Conservation (phyloP, 148 eudicot species). For the Beta vulgaris region DNA sequence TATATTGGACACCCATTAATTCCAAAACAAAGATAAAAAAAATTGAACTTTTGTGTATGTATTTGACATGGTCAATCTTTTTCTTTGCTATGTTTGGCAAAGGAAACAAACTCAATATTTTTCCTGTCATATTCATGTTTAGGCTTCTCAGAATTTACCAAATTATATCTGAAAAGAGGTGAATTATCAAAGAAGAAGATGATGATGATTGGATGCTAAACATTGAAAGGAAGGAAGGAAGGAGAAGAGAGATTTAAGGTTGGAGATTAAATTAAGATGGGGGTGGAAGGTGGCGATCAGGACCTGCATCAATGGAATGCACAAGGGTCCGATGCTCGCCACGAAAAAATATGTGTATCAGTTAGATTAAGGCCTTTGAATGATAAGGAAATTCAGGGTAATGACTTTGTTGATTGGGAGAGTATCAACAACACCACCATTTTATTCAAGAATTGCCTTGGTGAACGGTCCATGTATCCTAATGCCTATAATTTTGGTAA, state of each 20-base stretch:
- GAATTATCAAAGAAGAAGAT: not conserved
- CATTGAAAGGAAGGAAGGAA: not conserved
- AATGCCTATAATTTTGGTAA: constrained; percentile 68
- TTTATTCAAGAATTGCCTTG: constrained; percentile 51
- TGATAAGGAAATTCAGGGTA: constrained; percentile 45
- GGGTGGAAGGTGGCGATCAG: constrained; percentile 49
- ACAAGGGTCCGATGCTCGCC: constrained; percentile 39
- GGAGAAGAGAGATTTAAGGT: too few relatives aligned
- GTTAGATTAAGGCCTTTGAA: constrained; percentile 82
- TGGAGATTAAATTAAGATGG: constrained; percentile 48
- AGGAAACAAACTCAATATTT: not conserved
- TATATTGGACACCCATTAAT: constrained; percentile 3
- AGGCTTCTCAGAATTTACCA: constrained; percentile 1
- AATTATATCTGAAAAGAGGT: not conserved
- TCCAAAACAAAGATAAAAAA: not conserved
- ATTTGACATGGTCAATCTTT: constrained; percentile 22
- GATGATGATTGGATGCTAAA: not conserved
- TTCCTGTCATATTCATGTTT: not conserved
- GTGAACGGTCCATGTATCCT: constrained; percentile 55
- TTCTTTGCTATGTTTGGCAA: not conserved
- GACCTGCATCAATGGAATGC: constrained; percentile 33
- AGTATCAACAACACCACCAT: constrained; percentile 60
- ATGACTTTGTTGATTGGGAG: constrained; percentile 79
- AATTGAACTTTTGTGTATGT: not conserved
- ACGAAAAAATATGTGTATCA: constrained; percentile 71